Conservation (phyloP, 345 rosid species). For the Erucastrum elatum region DNA sequence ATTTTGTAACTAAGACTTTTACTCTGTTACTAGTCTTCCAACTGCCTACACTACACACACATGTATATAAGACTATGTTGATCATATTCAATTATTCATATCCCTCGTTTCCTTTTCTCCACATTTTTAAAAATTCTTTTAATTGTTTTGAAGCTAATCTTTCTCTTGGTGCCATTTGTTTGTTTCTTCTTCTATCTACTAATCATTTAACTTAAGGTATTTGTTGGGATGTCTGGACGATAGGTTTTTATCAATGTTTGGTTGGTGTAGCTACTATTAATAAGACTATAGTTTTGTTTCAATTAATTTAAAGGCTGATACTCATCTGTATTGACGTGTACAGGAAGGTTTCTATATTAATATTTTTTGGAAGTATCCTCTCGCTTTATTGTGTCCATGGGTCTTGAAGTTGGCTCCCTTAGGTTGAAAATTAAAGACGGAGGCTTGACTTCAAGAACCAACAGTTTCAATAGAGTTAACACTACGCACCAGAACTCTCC, state of each 20-base stretch:
- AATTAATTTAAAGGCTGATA: conserved; percentile 8
- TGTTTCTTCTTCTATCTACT: conserved; percentile 2
- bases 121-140: conserved; percentile 5
- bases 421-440: conserved; percentile 38
- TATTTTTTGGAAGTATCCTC: conserved; percentile 19
- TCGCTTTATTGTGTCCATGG: conserved; percentile 42
- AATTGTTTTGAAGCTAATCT: not conserved
- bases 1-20: conserved; percentile 26
- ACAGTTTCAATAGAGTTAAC: conserved; percentile 44
- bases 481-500: conserved; percentile 25
- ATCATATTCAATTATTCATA: conserved; percentile 15
- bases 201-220: conserved; percentile 24
- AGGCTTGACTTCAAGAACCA: conserved; percentile 37
- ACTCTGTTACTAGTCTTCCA: conserved; percentile 21
- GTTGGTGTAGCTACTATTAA: conserved; percentile 21
- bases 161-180: not conserved
- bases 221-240: conserved; percentile 4
- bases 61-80: not conserved
- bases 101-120: not conserved
- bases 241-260: conserved; percentile 1
- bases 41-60: conserved; percentile 21
- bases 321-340: conserved; percentile 27
- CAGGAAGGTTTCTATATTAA: conserved; percentile 26
- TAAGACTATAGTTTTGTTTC: not conserved
- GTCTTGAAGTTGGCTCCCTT: conserved; percentile 34